A percentile compares a stretch with the other conserved stretches of the same genome.
Conservation (phyloP, 1,284 basidiomycete genomes). For the Naganishia sp. region DNA sequence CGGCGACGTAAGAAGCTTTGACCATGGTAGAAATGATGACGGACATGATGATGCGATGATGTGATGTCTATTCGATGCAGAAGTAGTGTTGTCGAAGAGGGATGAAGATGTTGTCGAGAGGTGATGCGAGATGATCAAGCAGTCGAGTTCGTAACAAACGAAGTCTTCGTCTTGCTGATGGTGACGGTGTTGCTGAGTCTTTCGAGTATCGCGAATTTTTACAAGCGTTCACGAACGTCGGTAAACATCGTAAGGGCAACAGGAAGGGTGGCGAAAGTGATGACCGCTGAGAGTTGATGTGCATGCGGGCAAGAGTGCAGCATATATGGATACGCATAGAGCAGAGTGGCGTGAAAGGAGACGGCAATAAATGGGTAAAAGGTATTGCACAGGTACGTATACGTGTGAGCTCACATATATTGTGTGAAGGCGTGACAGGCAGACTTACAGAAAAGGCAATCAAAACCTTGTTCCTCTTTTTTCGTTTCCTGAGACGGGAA, state of each 20-base stretch:
- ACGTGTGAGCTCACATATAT: neutral
- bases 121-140: neutral
- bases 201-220: neutral
- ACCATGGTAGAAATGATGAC: slow-evolving; percentile 9
- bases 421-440: neutral
- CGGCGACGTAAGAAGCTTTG: slow-evolving; percentile 18
- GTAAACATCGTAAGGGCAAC: slow-evolving; percentile 10
- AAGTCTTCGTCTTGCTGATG: neutral
- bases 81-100: neutral
- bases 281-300: neutral
- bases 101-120: neutral
- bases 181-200: neutral
- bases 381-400: neutral
- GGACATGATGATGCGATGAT: slow-evolving; percentile 20
- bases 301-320: neutral
- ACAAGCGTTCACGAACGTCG: slow-evolving; percentile 28
- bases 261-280: slow-evolving; percentile 1
- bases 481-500: slow-evolving; percentile 16
- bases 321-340: neutral
- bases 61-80: slow-evolving; percentile 9
- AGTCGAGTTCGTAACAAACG: neutral
- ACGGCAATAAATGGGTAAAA: neutral
- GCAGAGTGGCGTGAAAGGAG: neutral
- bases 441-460: slow-evolving; percentile 2
- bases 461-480: neutral